Conservation (phyloP, 2,329 filamentous ascomycete species). For the Penicillium sp. region DNA sequence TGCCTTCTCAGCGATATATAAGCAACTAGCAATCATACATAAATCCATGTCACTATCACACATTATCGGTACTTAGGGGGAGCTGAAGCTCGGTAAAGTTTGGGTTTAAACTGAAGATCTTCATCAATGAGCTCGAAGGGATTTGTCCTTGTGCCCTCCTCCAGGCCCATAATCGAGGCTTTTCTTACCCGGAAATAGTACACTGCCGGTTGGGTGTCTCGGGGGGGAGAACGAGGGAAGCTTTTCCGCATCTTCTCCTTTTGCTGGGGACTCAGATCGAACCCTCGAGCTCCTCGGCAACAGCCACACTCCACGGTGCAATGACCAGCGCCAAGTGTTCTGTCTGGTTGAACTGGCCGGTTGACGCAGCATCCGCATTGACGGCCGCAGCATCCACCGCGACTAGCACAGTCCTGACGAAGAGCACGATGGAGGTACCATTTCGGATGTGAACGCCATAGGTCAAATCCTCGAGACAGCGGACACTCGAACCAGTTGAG, state of each 20-base stretch:
- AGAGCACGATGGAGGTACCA: slow-evolving; percentile 11
- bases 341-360: not conserved
- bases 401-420: slow-evolving; percentile 3
- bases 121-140: not conserved
- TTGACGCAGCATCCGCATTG: slow-evolving; percentile 4
- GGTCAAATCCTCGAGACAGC: slow-evolving; percentile 3
- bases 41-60: too few relatives aligned
- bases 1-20: too few relatives aligned
- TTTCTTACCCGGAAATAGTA: too few relatives aligned
- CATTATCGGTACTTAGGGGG: not conserved
- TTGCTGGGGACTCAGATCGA: not conserved
- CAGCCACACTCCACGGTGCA: slow-evolving; percentile 9
- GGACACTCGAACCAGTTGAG: not conserved
- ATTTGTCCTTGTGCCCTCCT: not conserved
- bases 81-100: not conserved
- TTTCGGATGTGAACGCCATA: slow-evolving; percentile 11
- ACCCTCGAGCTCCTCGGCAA: slow-evolving; percentile 1
- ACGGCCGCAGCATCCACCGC: slow-evolving; percentile 5
- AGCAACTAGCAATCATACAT: too few relatives aligned
- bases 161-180: not conserved
- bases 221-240: too few relatives aligned
- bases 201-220: too few relatives aligned
- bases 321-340: not conserved
- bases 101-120: not conserved
- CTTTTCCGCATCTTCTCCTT: not conserved